Conservation (phyloP, 345 rosid genomes). For the Cochlearia excelsa region DNA sequence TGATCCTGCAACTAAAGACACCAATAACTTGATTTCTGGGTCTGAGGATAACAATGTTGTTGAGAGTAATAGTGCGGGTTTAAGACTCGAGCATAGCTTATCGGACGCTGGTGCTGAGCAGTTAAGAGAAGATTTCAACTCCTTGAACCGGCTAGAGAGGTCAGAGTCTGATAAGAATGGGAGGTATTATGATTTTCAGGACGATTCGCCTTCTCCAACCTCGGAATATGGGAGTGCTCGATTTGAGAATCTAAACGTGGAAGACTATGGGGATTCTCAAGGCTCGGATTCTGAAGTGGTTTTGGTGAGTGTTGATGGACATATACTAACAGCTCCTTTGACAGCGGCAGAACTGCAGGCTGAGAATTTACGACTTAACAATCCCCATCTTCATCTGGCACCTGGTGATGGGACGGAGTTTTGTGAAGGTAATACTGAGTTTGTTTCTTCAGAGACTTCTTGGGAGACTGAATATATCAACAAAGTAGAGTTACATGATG, state of each 20-base stretch:
- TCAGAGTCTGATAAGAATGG: constrained; percentile 63
- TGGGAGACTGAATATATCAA: constrained; percentile 51
- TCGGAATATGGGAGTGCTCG: constrained; percentile 57
- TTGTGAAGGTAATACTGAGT: constrained; percentile 58
- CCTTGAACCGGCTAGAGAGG: constrained; percentile 52
- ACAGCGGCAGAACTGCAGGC: constrained; percentile 57
- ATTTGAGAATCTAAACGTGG: constrained; percentile 50
- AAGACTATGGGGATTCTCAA: constrained; percentile 44
- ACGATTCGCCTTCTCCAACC: constrained; percentile 50
- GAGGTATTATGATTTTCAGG: constrained; percentile 72
- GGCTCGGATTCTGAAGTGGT: constrained; percentile 65
- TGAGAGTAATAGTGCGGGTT: constrained; percentile 27
- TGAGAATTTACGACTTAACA: constrained; percentile 53
- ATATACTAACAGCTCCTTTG: constrained; percentile 73
- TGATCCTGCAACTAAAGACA: constrained; percentile 42
- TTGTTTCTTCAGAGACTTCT: constrained; percentile 48
- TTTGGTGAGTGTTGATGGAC: constrained; percentile 86
- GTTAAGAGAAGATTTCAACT: constrained; percentile 43
- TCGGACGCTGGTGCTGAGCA: constrained; percentile 55
- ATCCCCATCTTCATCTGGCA: constrained; percentile 82
- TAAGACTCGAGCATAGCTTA: constrained; percentile 61
- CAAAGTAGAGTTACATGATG: constrained; percentile 42
- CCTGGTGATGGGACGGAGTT: constrained; percentile 67
- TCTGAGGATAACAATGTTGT: constrained; percentile 25
- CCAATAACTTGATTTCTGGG: constrained; percentile 21